Conservation (phyloP, 352 stramenopile species). For the Lagenidium giganteum region DNA sequence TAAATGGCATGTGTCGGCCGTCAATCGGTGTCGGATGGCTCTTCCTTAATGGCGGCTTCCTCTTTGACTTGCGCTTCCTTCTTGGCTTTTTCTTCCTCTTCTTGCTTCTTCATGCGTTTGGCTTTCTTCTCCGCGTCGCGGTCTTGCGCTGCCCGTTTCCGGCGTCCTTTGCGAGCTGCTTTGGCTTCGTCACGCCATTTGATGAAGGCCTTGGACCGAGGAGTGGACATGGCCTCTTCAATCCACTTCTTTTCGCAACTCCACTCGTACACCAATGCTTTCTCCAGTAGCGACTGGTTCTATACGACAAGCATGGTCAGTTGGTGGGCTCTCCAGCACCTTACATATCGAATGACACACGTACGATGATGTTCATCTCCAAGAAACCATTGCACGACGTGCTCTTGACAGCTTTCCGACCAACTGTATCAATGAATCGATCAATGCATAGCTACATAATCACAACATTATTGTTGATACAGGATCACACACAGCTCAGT, state of each 20-base stretch:
- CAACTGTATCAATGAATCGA: slow-evolving; percentile 70
- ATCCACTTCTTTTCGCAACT: slow-evolving; percentile 52
- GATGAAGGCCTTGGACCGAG: slow-evolving; percentile 51
- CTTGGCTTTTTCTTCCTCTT: slow-evolving; percentile 21
- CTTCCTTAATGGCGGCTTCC: not conserved
- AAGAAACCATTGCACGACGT: slow-evolving; percentile 57
- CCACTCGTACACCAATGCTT: slow-evolving; percentile 70
- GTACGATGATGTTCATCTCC: slow-evolving; percentile 78
- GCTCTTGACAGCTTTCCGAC: slow-evolving; percentile 32
- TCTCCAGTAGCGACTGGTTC: slow-evolving; percentile 50
- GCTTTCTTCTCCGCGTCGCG: slow-evolving; percentile 27
- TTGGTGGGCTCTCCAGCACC: too few relatives aligned
- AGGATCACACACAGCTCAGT: slow-evolving; percentile 1
- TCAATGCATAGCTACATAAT: slow-evolving; percentile 46
- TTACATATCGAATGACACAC: slow-evolving; percentile 1
- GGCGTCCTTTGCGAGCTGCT: slow-evolving; percentile 39
- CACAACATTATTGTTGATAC: not conserved
- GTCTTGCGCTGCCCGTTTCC: slow-evolving; percentile 56
- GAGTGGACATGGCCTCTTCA: slow-evolving; percentile 36
- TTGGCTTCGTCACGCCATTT: slow-evolving; percentile 67
- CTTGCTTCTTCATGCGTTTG: slow-evolving; percentile 27
- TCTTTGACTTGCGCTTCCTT: slow-evolving; percentile 1
- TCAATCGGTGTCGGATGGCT: not conserved
- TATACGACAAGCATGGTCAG: slow-evolving; percentile 8
- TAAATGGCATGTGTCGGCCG: too few relatives aligned